Base-by-base conservation (phyloP, 1,284 basidiomycete genomes). In the Apiotrichum akiyoshidainum region DNA sequence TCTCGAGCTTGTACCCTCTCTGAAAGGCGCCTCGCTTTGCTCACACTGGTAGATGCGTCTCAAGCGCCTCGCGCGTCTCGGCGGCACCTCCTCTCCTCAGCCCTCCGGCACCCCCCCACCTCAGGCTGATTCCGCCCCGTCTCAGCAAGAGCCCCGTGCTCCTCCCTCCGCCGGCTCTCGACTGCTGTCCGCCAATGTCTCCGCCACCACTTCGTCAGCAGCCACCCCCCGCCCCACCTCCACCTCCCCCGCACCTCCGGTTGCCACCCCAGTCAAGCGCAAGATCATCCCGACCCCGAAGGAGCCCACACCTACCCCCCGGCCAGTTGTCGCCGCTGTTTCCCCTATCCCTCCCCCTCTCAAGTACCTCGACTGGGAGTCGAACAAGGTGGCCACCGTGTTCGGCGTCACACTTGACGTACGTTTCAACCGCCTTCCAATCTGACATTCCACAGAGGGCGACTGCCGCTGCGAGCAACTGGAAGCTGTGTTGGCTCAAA, bases 401-500 rank as follows among this genome's bases (percentile, higher is more conserved):
- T 83, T 96, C 70, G 86, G 86, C 62, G 86, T 90, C 8, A 94
- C 92, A 0, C 79, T 97, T 39, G 84, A 85, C 65, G 92, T 92
- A 72, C 65, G 85, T 80, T 8, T 17, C 37, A 8, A 37, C 47
- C 33, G 34, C 52, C 34, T 52, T 52, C 44, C 9, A 33, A 12
- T 40, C 5, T 59, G 34, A 59, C 17, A 26, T 22, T 37, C 31
- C 13, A 31, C 69, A 94, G 89, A 84, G 83, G 78, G 80, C 83
- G 4, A 82, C 84, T 5, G 90, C 91, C 0, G 85, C 90, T 71
- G 77, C 79, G 59, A 87, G 81, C 60, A 82, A 83, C 46, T 89
- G 87, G 80, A 83, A 87, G 55, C 78, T 87, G 49, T 87, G 90
- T 34, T 96, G 90, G 88, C 83, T 99, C 58, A 92, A 92, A 76